These are phyloP conservation scores for Phytophthora sp. DNA, from an alignment of 352 stramenopile genomes.

Conservation along the genomic window DNA sequence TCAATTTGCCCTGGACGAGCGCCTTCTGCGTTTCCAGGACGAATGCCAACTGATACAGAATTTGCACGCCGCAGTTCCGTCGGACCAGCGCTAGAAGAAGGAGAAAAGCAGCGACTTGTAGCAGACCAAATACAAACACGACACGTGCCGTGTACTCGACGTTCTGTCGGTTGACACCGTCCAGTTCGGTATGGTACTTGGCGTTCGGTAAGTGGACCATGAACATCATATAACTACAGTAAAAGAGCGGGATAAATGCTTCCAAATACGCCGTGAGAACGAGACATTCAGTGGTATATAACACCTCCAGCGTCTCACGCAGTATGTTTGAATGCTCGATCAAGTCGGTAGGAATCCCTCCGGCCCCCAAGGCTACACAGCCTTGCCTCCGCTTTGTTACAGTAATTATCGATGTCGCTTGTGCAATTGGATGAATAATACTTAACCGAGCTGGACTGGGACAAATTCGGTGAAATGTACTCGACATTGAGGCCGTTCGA, in stretches of 20 bases:
- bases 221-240: slow-evolving; percentile 29
- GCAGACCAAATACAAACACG: slow-evolving; percentile 30
- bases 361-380: no score
- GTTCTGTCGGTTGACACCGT: slow-evolving; percentile 14
- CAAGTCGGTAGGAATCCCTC: neutral
- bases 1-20: slow-evolving; percentile 25
- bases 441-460: no score
- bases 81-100: slow-evolving; percentile 17
- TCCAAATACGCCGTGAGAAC: slow-evolving; percentile 47
- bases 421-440: no score
- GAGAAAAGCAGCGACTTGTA: slow-evolving; percentile 34
- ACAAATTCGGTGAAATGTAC: no score
- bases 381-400: neutral
- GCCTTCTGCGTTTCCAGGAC: slow-evolving; percentile 40
- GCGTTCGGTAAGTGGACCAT: slow-evolving; percentile 38
- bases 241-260: slow-evolving; percentile 44
- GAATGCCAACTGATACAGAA: slow-evolving; percentile 36
- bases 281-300: slow-evolving; percentile 46
- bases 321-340: slow-evolving; percentile 4
- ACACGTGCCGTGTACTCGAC: slow-evolving; percentile 8
- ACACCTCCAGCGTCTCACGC: slow-evolving; percentile 14
- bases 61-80: slow-evolving; percentile 22
- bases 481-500: no score
- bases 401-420: no score
- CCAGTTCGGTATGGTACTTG: slow-evolving; percentile 44